phyloP scores from a whole-genome alignment of 163 green algal species.

The Scenedesmus sp. region DNA sequence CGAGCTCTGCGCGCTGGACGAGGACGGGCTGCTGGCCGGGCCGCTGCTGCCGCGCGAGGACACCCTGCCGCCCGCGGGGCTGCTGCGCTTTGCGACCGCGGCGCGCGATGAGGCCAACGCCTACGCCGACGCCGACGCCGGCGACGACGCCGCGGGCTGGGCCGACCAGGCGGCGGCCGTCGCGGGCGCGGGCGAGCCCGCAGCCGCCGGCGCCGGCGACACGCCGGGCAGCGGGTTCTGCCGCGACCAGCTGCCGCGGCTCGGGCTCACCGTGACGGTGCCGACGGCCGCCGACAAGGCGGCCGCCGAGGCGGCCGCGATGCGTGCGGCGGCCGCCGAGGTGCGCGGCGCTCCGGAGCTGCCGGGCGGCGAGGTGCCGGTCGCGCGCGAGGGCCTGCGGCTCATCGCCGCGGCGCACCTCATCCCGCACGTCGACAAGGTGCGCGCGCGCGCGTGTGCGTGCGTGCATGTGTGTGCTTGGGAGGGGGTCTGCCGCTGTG shows the following conservation, averaged over 20 bases:
- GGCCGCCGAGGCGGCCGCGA: slow-evolving; percentile 6
- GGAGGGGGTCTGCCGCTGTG: no score
- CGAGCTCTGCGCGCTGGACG: background rate
- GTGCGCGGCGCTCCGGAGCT: background rate
- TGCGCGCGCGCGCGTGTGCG: background rate
- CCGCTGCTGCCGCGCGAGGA: slow-evolving; percentile 17
- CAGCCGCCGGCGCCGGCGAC: slow-evolving; percentile 11
- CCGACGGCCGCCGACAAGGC: slow-evolving; percentile 27
- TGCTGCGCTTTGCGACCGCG: slow-evolving; percentile 3
- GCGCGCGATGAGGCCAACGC: background rate
- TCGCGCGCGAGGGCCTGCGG: slow-evolving; percentile 23
- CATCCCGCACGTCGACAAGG: slow-evolving; percentile 58
- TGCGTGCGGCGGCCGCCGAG: slow-evolving; percentile 10
- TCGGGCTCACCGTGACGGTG: slow-evolving; percentile 30
- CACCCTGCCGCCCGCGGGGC: slow-evolving; percentile 14
- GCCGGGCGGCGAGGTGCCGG: slow-evolving; percentile 8
- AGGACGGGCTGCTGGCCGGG: background rate
- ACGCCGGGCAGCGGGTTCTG: background rate
- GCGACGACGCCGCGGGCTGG: no score
- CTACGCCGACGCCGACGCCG: background rate
- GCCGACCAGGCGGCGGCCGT: no score
- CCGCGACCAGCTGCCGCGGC: slow-evolving; percentile 23
- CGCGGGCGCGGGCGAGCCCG: background rate
- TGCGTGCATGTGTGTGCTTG: background rate
- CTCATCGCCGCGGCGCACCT: slow-evolving; percentile 27